Evolutionary conservation across 2,329 filamentous ascomycete genomes (phyloP), one percentile per base, ranked within the genome.

Genomic region (Botrytis galanthina): DNA sequence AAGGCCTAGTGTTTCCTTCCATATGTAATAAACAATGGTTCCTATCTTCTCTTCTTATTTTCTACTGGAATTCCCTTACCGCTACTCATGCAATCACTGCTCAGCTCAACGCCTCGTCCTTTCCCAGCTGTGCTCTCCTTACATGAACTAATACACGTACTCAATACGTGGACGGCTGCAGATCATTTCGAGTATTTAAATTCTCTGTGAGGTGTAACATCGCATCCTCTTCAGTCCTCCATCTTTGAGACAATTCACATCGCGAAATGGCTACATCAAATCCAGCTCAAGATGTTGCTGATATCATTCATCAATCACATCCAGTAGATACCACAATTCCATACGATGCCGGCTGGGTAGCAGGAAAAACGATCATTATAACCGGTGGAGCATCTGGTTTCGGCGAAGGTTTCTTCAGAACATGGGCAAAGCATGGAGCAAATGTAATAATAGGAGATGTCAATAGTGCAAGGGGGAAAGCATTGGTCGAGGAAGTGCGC

Each of bases 381-480:
- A 92, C 90, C 0, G 90, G 90, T 63, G 90, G 88, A 42, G 88
- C 90, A 35, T 88, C 87, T 73, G 89, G 89, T 12, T 84, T 91
- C 74, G 89, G 89, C 3, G 86, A 86, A 18, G 84, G 84, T 32
- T 87, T 90, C 78, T 85, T 86, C 54, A 83, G 83, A 51, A 81
- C 84, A 74, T 89, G 87, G 87, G 88, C 88, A 18, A 78, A 80
- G 0, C 82, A 86, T 75, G 88, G 88, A 32, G 89, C 90, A 1
- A 86, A 88, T 75, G 82, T 92, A 64, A 84, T 91, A 76, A 84
- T 92, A 57, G 90, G 89, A 60, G 91, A 93, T 80, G 82, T 92
- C 78, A 87, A 89, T 78, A 83, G 86, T 73, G 76, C 81, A 29
- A 84, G 83, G 16, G 90, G 90, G 37, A 84, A 88, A 75, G 80